Conservation (phyloP, 2,329 filamentous ascomycete species). For the Aspergillus tubingensis region DNA sequence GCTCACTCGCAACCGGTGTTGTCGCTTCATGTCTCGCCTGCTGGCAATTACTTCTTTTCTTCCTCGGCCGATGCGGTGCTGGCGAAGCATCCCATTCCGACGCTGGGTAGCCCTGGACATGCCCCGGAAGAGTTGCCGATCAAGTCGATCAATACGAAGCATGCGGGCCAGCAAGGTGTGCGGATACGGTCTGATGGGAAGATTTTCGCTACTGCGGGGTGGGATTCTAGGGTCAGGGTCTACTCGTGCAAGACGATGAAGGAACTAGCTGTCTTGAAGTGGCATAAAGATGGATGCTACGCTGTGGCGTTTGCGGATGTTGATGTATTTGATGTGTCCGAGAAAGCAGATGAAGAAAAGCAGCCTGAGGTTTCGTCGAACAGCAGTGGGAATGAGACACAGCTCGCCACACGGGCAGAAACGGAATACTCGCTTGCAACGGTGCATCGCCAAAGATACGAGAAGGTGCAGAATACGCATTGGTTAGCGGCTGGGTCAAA, state of each 20-base stretch:
- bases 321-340: not conserved
- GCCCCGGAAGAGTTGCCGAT: slow-evolving; percentile 48
- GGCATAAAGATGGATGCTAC: slow-evolving; percentile 89
- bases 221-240: slow-evolving; percentile 80
- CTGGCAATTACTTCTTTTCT: slow-evolving; percentile 66
- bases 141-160: slow-evolving; percentile 73
- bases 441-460: slow-evolving; percentile 65
- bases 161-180: slow-evolving; percentile 85
- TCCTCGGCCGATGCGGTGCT: slow-evolving; percentile 80
- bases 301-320: slow-evolving; percentile 69
- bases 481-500: slow-evolving; percentile 92
- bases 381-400: not conserved
- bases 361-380: no score
- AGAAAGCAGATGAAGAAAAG: not conserved
- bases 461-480: slow-evolving; percentile 70
- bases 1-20: slow-evolving; percentile 79
- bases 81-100: slow-evolving; percentile 70
- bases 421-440: slow-evolving; percentile 39
- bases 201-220: slow-evolving; percentile 87
- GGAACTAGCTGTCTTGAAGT: slow-evolving; percentile 89
- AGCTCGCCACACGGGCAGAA: slow-evolving; percentile 11
- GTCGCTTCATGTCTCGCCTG: slow-evolving; percentile 63
- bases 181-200: slow-evolving; percentile 75
- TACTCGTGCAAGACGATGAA: slow-evolving; percentile 80
- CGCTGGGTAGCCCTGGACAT: slow-evolving; percentile 5